These are phyloP conservation scores for Monosporascus sp. DNA, from an alignment of 2,329 filamentous ascomycete species.

Conservation along the genomic window DNA sequence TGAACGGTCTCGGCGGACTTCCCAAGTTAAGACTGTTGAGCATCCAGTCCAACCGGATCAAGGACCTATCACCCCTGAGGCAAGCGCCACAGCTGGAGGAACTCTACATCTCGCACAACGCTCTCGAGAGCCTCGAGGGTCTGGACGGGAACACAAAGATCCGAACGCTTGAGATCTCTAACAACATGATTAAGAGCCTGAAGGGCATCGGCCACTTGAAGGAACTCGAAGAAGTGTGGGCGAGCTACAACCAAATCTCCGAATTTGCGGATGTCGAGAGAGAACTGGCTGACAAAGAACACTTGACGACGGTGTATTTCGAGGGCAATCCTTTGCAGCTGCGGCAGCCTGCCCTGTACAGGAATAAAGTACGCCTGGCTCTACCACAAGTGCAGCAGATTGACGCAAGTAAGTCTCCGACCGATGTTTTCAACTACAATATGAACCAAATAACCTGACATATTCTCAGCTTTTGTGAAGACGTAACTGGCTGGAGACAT, in stretches of 20 bases:
- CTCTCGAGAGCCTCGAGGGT: conserved; percentile 70
- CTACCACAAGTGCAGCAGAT: conserved; percentile 88
- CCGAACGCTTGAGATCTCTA: conserved; percentile 79
- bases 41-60: conserved; percentile 92
- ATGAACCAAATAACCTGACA: conserved; percentile 1
- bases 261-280: conserved; percentile 81
- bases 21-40: conserved; percentile 80
- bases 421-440: not conserved
- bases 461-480: conserved; percentile 19
- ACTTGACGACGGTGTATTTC: conserved; percentile 87
- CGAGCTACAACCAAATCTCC: conserved; percentile 75
- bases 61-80: conserved; percentile 69
- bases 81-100: conserved; percentile 75
- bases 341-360: conserved; percentile 73
- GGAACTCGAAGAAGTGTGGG: conserved; percentile 88
- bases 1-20: conserved; percentile 70
- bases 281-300: conserved; percentile 70
- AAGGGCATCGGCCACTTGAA: conserved; percentile 62
- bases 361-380: conserved; percentile 87
- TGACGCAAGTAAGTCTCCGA: conserved; percentile 77
- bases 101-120: conserved; percentile 92
- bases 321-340: conserved; percentile 89
- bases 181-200: conserved; percentile 75
- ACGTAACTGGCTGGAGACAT: not conserved
- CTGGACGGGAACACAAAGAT: conserved; percentile 63